Conservation (phyloP, 306 rosid genomes). For the Myrica gale region DNA sequence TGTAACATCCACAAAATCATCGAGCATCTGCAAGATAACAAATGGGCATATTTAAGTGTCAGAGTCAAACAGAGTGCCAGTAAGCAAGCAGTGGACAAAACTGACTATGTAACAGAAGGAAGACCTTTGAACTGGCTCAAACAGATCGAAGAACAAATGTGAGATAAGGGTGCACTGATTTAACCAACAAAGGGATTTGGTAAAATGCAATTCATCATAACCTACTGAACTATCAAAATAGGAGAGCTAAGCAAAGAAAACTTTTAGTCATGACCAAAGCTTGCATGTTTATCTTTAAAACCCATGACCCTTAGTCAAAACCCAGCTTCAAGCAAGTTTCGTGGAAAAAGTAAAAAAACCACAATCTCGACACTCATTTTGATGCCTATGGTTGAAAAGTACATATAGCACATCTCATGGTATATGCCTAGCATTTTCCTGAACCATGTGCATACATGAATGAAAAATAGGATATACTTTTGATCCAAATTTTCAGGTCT, state of each 20-base stretch:
- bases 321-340: neutral
- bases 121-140: neutral
- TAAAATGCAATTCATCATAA: too few relatives aligned
- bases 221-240: neutral
- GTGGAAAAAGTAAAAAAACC: neutral
- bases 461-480: neutral
- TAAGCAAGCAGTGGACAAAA: neutral
- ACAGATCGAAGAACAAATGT: neutral
- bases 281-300: neutral
- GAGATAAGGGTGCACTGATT: neutral
- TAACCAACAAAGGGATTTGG: neutral
- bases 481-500: neutral
- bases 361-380: neutral
- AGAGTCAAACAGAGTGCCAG: neutral
- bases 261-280: neutral
- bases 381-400: neutral
- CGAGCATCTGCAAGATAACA: conserved; percentile 83
- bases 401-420: neutral
- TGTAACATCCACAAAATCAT: conserved; percentile 97
- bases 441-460: neutral
- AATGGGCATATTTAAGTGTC: neutral
- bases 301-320: neutral
- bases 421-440: neutral
- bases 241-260: neutral
- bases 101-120: neutral